Percentiles rank a stretch among this genome's conserved stretches.
Evolutionary conservation across 1,284 basidiomycete species (phyloP).

Genomic region (Austroboletus rostrupii): DNA sequence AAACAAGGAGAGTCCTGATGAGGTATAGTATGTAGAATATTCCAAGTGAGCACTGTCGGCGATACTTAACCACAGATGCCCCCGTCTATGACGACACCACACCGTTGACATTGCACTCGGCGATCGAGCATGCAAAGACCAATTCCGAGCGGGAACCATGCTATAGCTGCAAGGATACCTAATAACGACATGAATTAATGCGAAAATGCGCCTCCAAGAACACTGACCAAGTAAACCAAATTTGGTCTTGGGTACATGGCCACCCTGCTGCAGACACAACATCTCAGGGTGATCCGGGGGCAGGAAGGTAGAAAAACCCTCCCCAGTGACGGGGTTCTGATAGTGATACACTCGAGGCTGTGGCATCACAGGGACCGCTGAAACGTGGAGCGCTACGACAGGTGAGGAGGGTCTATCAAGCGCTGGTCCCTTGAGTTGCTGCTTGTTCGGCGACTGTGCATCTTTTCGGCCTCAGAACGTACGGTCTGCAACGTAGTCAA

Average conservation of each 20-base stretch:
- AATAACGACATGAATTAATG: conserved; percentile 3
- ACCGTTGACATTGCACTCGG: conserved; percentile 60
- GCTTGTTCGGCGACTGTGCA: conserved; percentile 6
- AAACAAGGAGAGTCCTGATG: conserved; percentile 1
- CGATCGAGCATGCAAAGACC: conserved; percentile 71
- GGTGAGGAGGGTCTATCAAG: conserved; percentile 13
- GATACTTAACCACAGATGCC: conserved; percentile 34
- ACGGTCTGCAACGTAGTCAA: neutral
- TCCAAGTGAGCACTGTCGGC: neutral
- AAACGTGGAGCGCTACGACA: conserved; percentile 21
- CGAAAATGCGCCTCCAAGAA: neutral
- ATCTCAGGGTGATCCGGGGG: conserved; percentile 77
- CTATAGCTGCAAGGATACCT: conserved; percentile 72
- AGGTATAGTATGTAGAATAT: neutral
- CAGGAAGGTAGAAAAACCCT: conserved; percentile 47
- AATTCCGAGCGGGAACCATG: conserved; percentile 81
- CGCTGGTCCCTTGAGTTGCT: conserved; percentile 6
- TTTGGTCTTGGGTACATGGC: conserved; percentile 55
- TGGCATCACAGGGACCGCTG: conserved; percentile 26
- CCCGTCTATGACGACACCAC: conserved; percentile 36
- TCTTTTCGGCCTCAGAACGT: conserved; percentile 13
- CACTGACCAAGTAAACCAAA: conserved; percentile 68
- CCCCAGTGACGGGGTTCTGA: conserved; percentile 44
- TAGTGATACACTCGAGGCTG: conserved; percentile 35
- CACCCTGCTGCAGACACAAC: conserved; percentile 72